These are phyloP conservation scores for Globisporangium paddicum DNA, from an alignment of 352 stramenopile genomes.

Conservation along the genomic window DNA sequence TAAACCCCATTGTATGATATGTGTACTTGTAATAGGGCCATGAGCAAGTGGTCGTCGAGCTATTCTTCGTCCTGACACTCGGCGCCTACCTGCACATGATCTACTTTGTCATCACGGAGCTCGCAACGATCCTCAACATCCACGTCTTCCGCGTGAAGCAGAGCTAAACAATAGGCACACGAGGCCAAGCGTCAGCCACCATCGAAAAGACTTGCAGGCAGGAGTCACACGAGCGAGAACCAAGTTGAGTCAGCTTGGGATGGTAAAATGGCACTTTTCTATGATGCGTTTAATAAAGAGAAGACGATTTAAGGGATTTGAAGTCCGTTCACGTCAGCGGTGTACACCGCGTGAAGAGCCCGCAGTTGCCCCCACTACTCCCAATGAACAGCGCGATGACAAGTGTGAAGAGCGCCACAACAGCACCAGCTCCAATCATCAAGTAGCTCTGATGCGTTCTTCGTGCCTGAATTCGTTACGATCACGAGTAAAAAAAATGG, in stretches of 20 bases:
- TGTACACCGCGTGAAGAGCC: conserved; percentile 7
- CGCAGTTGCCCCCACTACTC: conserved; percentile 4
- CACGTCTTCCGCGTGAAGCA: conserved; percentile 84
- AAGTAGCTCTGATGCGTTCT: conserved; percentile 23
- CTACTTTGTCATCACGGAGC: conserved; percentile 71
- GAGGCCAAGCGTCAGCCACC: background rate
- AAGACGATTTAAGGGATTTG: no score
- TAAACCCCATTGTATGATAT: no score
- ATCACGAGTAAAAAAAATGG: background rate
- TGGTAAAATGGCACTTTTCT: background rate
- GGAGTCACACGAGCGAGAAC: background rate
- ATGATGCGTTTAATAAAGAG: conserved; percentile 7
- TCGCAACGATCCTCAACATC: conserved; percentile 72
- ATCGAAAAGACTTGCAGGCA: background rate
- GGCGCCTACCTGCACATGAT: conserved; percentile 79
- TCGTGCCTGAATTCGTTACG: conserved; percentile 17
- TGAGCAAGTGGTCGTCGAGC: conserved; percentile 63
- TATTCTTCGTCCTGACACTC: conserved; percentile 76
- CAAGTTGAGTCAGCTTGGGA: background rate
- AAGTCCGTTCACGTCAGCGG: conserved; percentile 7
- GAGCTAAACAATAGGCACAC: conserved; percentile 13
- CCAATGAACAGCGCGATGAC: background rate
- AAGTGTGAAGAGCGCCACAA: background rate
- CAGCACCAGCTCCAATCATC: conserved; percentile 10
- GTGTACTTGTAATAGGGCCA: conserved; percentile 52